A percentile compares a stretch with the other conserved stretches of the same genome.
Conservation (phyloP, 176 grass and related monocot species). For the Ampelocalamus luodianensis region DNA sequence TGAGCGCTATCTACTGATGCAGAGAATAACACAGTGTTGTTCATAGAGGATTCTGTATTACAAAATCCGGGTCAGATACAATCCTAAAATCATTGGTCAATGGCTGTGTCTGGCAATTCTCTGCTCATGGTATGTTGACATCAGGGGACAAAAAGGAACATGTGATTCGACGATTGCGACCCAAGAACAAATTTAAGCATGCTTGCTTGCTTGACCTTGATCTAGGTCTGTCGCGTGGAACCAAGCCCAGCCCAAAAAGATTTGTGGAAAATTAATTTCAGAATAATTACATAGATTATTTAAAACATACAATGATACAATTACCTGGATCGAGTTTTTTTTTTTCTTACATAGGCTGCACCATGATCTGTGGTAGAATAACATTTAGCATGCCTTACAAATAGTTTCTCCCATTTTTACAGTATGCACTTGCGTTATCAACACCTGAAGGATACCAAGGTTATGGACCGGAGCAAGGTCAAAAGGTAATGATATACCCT, state of each 20-base stretch:
- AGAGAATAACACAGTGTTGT: too few species aligned
- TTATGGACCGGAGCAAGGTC: conserved; percentile 85
- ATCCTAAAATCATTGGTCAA: conserved; percentile 8
- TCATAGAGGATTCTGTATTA: too few species aligned
- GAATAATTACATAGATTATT: neutral
- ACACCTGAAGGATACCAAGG: conserved; percentile 89
- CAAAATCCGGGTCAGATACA: too few species aligned
- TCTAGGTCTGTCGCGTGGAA: neutral
- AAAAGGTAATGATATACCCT: conserved; percentile 55
- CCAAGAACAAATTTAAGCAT: neutral
- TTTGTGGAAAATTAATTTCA: neutral
- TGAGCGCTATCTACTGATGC: too few species aligned
- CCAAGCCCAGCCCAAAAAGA: neutral
- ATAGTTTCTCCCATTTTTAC: neutral
- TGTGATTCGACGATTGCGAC: conserved; percentile 14
- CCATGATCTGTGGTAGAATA: neutral
- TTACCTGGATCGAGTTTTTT: neutral
- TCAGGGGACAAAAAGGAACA: neutral
- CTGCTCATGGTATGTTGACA: neutral
- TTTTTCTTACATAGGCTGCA: neutral
- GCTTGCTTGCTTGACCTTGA: conserved; percentile 25
- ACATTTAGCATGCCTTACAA: neutral
- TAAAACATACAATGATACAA: too few species aligned
- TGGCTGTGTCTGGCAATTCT: conserved; percentile 1
- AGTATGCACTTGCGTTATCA: conserved; percentile 81